Evolutionary conservation across 2,329 filamentous ascomycete species (phyloP).

Genomic region (Monilinia laxa): DNA sequence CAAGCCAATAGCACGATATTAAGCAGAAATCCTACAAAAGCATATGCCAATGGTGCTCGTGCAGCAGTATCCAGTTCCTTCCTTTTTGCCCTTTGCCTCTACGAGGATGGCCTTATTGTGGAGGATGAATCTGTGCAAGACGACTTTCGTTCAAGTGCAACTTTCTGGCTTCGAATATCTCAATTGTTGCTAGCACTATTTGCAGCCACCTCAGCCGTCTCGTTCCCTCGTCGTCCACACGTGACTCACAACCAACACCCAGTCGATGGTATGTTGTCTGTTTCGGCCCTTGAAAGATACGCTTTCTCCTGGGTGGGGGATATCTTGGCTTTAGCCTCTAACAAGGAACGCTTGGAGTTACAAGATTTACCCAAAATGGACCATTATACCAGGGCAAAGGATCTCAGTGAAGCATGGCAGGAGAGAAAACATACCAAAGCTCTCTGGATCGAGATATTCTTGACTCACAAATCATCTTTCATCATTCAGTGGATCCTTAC

Average conservation of each 20-base stretch:
- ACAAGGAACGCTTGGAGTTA: constrained; percentile 60
- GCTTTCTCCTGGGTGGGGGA: constrained; percentile 64
- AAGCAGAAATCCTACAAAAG: constrained; percentile 51
- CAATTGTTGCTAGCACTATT: constrained; percentile 49
- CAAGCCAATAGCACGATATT: constrained; percentile 53
- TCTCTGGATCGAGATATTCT: constrained; percentile 61
- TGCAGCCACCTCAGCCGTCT: constrained; percentile 51
- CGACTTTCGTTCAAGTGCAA: constrained; percentile 29
- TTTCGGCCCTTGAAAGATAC: constrained; percentile 59
- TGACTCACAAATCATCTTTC: constrained; percentile 57
- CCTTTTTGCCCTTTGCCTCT: constrained; percentile 46
- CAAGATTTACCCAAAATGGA: constrained; percentile 62
- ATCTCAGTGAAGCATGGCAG: constrained; percentile 52
- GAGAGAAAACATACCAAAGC: constrained; percentile 47
- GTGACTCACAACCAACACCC: constrained; percentile 58
- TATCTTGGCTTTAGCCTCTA: constrained; percentile 54
- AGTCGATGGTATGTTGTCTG: constrained; percentile 64
- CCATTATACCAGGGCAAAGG: constrained; percentile 53
- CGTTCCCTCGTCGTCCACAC: constrained; percentile 65
- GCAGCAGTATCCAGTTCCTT: constrained; percentile 50
- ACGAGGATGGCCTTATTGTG: constrained; percentile 47
- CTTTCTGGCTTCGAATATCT: constrained; percentile 49
- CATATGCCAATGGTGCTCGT: constrained; percentile 55
- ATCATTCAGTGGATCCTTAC: constrained; percentile 59
- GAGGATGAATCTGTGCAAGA: constrained; percentile 30